A percentile compares a stretch with the other conserved stretches of the same genome.
Evolutionary conservation across 352 stramenopile genomes (phyloP).

Genomic region (Plasmopara halstedii): DNA sequence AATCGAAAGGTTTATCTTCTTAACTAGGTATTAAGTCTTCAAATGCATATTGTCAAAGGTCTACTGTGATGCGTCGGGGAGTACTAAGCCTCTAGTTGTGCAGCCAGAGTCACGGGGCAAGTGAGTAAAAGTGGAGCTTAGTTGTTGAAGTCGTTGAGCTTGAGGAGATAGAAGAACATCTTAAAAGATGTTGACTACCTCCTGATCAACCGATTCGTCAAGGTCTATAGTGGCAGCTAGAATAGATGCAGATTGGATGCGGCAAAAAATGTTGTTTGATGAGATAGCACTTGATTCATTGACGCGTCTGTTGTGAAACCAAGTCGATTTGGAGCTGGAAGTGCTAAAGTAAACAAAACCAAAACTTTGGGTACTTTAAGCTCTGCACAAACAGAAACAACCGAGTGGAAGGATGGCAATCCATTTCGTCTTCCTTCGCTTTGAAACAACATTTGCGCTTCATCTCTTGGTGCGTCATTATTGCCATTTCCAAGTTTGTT

Average conservation of each 20-base stretch:
- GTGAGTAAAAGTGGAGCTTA: no score
- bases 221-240: constrained; percentile 19
- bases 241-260: not conserved
- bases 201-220: constrained; percentile 69
- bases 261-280: constrained; percentile 1
- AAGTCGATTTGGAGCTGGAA: constrained; percentile 6
- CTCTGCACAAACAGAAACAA: constrained; percentile 4
- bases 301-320: not conserved
- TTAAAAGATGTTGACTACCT: constrained; percentile 70
- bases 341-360: constrained; percentile 1
- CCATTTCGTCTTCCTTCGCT: constrained; percentile 1
- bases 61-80: no score
- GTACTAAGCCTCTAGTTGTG: no score
- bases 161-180: constrained; percentile 48
- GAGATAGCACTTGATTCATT: not conserved
- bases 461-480: constrained; percentile 3
- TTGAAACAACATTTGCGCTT: not conserved
- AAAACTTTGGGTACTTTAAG: constrained; percentile 1
- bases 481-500: constrained; percentile 17
- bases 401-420: constrained; percentile 20
- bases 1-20: no score
- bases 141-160: constrained; percentile 16
- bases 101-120: no score
- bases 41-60: no score
- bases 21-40: no score